Conservation (phyloP, 257 asterid genomes). For the Ophiorrhiza pumila region DNA sequence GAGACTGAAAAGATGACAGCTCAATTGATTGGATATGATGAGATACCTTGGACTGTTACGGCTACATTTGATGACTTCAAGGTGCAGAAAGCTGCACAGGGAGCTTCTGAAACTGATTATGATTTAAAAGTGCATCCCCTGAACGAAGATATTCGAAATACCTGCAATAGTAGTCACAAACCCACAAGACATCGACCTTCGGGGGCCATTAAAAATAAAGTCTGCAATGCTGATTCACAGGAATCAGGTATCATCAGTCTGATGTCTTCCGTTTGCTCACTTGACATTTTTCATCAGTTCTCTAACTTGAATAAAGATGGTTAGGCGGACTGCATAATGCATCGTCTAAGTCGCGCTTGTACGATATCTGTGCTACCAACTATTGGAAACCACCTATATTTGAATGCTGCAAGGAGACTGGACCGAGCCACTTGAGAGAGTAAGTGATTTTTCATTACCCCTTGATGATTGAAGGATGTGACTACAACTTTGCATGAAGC, state of each 20-base stretch:
- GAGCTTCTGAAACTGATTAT: slow-evolving; percentile 32
- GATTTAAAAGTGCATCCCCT: slow-evolving; percentile 28
- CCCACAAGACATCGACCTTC: slow-evolving; percentile 19
- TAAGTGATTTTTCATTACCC: slow-evolving; percentile 46
- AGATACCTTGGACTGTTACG: slow-evolving; percentile 34
- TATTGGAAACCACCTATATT: slow-evolving; percentile 83
- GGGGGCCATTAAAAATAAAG: slow-evolving; percentile 22
- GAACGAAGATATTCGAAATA: slow-evolving; percentile 27
- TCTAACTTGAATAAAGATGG: slow-evolving; percentile 22
- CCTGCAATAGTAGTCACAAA: slow-evolving; percentile 22
- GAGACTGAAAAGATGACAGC: slow-evolving; percentile 47
- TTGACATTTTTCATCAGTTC: slow-evolving; percentile 14
- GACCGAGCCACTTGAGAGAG: slow-evolving; percentile 80
- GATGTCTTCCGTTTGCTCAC: slow-evolving; percentile 1
- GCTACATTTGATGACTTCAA: slow-evolving; percentile 19
- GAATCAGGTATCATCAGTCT: slow-evolving; percentile 46
- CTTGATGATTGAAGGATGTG: background rate
- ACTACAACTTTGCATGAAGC: slow-evolving; percentile 7
- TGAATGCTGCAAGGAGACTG: slow-evolving; percentile 66
- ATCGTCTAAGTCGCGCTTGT: slow-evolving; percentile 62
- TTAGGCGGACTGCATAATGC: slow-evolving; percentile 43
- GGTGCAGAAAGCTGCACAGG: slow-evolving; percentile 36
- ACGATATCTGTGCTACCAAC: slow-evolving; percentile 72
- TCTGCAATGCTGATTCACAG: slow-evolving; percentile 24
- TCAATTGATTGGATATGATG: slow-evolving; percentile 77